Conservation (phyloP, 805 yeast genomes). For the Ascoidea asiatica region DNA sequence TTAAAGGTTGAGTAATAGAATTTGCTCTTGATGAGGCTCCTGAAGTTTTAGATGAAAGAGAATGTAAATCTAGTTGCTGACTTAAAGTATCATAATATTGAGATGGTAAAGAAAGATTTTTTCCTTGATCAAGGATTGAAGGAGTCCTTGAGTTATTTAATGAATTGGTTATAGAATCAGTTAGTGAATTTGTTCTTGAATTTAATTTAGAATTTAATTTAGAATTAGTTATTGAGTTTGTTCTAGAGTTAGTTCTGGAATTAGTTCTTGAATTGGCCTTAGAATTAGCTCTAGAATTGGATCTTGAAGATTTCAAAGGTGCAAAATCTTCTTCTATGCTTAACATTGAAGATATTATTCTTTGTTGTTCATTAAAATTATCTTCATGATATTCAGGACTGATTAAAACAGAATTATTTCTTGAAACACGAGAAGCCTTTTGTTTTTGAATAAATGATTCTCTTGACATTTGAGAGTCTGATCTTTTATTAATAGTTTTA, state of each 20-base stretch:
- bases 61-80: neutral
- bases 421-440: neutral
- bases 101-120: no score
- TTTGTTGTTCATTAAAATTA: neutral
- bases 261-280: slow-evolving; percentile 3
- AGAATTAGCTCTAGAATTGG: slow-evolving; percentile 10
- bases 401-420: neutral
- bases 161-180: neutral
- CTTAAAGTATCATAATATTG: neutral
- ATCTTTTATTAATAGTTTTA: neutral
- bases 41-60: neutral
- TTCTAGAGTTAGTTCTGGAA: slow-evolving; percentile 2
- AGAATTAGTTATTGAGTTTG: neutral
- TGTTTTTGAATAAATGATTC: neutral
- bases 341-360: neutral
- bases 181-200: neutral
- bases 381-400: neutral
- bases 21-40: neutral
- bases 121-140: no score
- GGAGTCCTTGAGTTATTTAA: no score
- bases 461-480: neutral
- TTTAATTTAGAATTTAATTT: neutral
- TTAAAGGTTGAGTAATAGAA: neutral
- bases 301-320: neutral
- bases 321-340: neutral